Evolutionary conservation across 2,329 filamentous ascomycete species (phyloP), one percentile per base, ranked within the genome.

Genomic region (Scleromitrula shiraiana): DNA sequence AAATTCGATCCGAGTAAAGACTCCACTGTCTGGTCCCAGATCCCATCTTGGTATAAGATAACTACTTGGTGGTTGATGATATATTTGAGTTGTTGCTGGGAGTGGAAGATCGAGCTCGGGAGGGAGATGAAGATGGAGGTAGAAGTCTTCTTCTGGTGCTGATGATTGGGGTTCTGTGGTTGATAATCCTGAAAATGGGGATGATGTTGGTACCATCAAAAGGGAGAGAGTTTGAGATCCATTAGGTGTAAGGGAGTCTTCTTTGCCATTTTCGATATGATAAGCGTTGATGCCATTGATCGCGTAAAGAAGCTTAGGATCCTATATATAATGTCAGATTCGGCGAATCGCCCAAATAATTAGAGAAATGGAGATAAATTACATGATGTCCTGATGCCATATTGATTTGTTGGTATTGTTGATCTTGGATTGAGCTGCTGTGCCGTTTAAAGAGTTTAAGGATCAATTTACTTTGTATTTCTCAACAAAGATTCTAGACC

Each of bases 1-100:
- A 57, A 98, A 97, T 64, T 96, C 85, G 62, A 98, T 88, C 48
- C 89, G 78, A 17, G 91, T 96, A 64, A 97, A 97, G 15, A 89
- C 88, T 51, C 89, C 90, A 55, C 83, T 85, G 49, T 93, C 86
- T 1, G 85, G 87, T 4, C 88, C 90, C 14, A 96, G 71, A 62
- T 97, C 91, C 89, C 91, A 96, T 56, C 91, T 82, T 14, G 93
- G 93, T 53, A 98, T 95, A 39, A 97, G 74, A 64, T 97, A 97
- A 71, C 88, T 95, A 54, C 76, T 81, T 0, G 91, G 91, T 6
- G 90, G 89, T 68, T 97, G 88, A 67, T 95, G 89, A 69, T 95
- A 97, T 65, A 98, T 93, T 66, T 97, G 91, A 0, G 93, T 97
- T 0, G 90, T 97, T 15, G 91, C 91, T 10, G 93, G 93, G 12